A percentile compares a stretch with the other conserved stretches of the same genome.
These are phyloP conservation scores for Scortechinia acanthostroma DNA, from an alignment of 2,329 filamentous ascomycete genomes.

Conservation along the genomic window DNA sequence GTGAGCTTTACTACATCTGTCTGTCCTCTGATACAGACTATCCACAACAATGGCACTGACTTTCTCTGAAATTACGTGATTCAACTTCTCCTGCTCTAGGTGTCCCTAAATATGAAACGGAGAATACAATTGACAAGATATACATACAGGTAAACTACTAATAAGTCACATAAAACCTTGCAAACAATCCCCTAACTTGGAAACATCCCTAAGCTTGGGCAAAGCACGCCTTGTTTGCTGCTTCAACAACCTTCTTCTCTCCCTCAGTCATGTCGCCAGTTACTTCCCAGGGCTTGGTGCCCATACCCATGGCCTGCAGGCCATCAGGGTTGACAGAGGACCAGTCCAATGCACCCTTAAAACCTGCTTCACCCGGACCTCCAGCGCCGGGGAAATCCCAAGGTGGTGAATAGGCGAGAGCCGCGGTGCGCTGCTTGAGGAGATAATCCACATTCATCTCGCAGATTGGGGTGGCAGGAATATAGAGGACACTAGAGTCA, in stretches of 20 bases:
- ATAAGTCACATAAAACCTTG: too few species aligned
- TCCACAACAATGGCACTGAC: too few species aligned
- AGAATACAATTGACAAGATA: too few species aligned
- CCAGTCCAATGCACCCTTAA: conserved; percentile 15
- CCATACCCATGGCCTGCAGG: conserved; percentile 34
- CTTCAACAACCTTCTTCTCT: not conserved
- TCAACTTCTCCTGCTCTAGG: too few species aligned
- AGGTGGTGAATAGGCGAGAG: conserved; percentile 58
- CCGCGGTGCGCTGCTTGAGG: conserved; percentile 62
- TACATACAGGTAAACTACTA: too few species aligned
- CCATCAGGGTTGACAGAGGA: conserved; percentile 17
- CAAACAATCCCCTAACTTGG: too few species aligned
- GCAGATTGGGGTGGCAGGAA: conserved; percentile 78
- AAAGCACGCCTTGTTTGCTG: not conserved
- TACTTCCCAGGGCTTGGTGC: conserved; percentile 10
- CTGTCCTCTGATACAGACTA: not conserved
- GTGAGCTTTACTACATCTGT: not conserved
- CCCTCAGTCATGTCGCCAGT: not conserved
- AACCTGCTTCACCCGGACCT: conserved; percentile 32
- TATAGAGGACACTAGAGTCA: conserved; percentile 83
- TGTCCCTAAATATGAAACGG: too few species aligned
- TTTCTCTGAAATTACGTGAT: too few species aligned
- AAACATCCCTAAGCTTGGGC: too few species aligned
- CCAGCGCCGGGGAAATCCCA: conserved; percentile 65
- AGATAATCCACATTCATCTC: conserved; percentile 68